Evolutionary conservation across 176 grass and related monocot genomes (phyloP).

Genomic region (Carex cristatella): DNA sequence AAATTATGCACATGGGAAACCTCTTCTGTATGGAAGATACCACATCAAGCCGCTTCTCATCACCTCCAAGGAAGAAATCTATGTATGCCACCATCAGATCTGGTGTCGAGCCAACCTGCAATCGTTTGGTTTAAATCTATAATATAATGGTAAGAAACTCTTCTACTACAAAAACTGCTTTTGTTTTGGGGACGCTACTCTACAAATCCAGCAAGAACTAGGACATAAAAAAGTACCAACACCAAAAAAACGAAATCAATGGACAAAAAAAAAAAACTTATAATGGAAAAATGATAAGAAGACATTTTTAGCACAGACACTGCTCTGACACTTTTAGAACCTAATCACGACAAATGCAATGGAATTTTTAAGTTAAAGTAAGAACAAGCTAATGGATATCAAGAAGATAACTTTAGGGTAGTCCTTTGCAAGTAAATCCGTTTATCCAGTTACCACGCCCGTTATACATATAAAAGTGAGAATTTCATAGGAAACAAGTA

Average conservation of each 20-base stretch:
- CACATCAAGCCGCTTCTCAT: slow-evolving; percentile 86
- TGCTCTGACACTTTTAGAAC: background rate
- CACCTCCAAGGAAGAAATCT: slow-evolving; percentile 98
- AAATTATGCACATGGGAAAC: slow-evolving; percentile 93
- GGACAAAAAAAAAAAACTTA: background rate
- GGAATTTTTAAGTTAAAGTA: background rate
- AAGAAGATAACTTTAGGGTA: background rate
- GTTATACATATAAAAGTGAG: background rate
- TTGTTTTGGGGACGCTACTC: background rate
- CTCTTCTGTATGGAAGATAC: slow-evolving; percentile 79
- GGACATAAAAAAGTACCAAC: background rate
- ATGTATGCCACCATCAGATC: slow-evolving; percentile 98
- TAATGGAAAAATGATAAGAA: background rate
- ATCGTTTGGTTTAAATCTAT: background rate
- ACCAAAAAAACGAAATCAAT: background rate
- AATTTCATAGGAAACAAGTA: background rate
- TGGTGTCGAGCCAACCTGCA: slow-evolving; percentile 89
- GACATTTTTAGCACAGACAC: background rate
- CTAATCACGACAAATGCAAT: background rate
- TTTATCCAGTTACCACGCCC: background rate
- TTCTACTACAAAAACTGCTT: background rate
- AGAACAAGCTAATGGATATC: background rate
- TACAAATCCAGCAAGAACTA: background rate
- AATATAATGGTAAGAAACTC: background rate
- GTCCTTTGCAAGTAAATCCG: background rate